These are phyloP conservation scores for Apiospora kogelbergensis DNA, from an alignment of 2,329 filamentous ascomycete species.

Conservation along the genomic window DNA sequence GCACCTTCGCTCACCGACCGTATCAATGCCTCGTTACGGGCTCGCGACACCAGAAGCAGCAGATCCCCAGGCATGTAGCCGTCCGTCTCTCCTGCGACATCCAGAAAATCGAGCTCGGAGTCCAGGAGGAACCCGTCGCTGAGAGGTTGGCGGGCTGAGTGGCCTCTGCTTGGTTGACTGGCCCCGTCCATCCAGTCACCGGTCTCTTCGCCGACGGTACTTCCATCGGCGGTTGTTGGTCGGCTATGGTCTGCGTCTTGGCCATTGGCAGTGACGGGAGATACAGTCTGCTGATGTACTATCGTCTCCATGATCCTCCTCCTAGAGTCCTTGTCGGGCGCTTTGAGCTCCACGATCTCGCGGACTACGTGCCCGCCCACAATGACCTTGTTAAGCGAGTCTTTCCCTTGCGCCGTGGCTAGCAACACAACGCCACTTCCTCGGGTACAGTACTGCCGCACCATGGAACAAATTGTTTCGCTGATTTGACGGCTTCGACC, in stretches of 20 bases:
- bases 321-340: slow-evolving; percentile 88
- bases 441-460: slow-evolving; percentile 78
- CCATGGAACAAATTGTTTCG: slow-evolving; percentile 80
- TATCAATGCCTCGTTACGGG: slow-evolving; percentile 89
- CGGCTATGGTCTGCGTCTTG: slow-evolving; percentile 49
- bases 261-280: slow-evolving; percentile 36
- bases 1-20: slow-evolving; percentile 65
- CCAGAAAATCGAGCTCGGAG: slow-evolving; percentile 80
- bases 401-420: slow-evolving; percentile 90
- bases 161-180: slow-evolving; percentile 52
- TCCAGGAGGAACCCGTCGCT: slow-evolving; percentile 71
- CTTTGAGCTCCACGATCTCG: slow-evolving; percentile 86
- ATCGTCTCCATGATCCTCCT: slow-evolving; percentile 82
- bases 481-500: slow-evolving; percentile 89
- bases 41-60: slow-evolving; percentile 79
- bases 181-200: slow-evolving; percentile 75
- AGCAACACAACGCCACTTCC: slow-evolving; percentile 83
- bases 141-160: slow-evolving; percentile 30
- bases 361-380: slow-evolving; percentile 89
- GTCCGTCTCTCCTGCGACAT: slow-evolving; percentile 90
- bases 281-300: slow-evolving; percentile 54
- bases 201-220: slow-evolving; percentile 48
- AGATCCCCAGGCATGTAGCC: slow-evolving; percentile 98
- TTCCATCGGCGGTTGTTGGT: slow-evolving; percentile 57
- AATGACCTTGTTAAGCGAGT: slow-evolving; percentile 85